phyloP scores from a whole-genome alignment of 352 stramenopile genomes.

The Phytophthora litchii region DNA sequence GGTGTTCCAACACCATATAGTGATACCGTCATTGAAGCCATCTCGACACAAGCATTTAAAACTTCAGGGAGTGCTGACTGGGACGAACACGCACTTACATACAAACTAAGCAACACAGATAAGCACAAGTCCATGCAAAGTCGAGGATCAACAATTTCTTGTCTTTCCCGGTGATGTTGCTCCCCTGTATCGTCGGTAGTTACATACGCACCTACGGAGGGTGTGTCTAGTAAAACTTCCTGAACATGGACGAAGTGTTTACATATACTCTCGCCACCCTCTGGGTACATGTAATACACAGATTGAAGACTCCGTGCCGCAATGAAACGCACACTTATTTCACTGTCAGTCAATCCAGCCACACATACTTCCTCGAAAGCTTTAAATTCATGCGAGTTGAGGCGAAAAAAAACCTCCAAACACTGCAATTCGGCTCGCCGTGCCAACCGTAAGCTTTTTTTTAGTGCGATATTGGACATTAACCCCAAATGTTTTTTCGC shows the following conservation, averaged over 20 bases:
- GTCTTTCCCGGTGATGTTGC: conserved; percentile 1
- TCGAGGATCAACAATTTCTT: conserved; percentile 21
- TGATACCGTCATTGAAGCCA: conserved; percentile 44
- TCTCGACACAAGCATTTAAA: conserved; percentile 52
- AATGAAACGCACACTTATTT: conserved; percentile 58
- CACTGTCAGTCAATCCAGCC: conserved; percentile 51
- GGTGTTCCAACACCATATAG: conserved; percentile 44
- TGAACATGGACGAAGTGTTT: conserved; percentile 55
- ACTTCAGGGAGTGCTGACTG: conserved; percentile 56
- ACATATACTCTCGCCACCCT: conserved; percentile 64
- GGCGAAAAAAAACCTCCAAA: conserved; percentile 73
- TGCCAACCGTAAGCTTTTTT: conserved; percentile 33
- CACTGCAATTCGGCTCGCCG: conserved; percentile 50
- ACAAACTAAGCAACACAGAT: conserved; percentile 59
- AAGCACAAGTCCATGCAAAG: conserved; percentile 46
- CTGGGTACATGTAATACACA: conserved; percentile 83
- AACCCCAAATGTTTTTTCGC: conserved; percentile 44
- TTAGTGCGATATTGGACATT: conserved; percentile 16
- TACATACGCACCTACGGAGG: conserved; percentile 3
- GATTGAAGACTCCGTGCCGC: conserved; percentile 62
- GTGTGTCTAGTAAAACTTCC: conserved; percentile 29
- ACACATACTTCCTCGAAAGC: conserved; percentile 62
- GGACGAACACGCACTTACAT: conserved; percentile 70
- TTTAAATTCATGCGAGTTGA: conserved; percentile 57
- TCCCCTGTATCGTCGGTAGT: conserved; percentile 2